These are phyloP conservation scores for Cyclotella cryptica DNA, from an alignment of 108 stramenopile genomes.

Conservation along the genomic window DNA sequence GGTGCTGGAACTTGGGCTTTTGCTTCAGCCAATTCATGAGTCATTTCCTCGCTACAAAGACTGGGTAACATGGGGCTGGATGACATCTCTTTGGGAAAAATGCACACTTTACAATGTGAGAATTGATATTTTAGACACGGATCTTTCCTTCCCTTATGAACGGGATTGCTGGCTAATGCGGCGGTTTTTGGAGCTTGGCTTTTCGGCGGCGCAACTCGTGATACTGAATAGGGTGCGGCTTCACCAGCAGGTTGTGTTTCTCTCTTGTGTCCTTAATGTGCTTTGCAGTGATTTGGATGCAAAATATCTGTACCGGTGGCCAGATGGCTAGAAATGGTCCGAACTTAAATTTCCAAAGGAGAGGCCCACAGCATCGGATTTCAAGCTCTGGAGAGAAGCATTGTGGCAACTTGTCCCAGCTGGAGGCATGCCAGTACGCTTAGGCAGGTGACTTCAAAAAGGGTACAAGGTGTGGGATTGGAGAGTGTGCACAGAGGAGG, in stretches of 20 bases:
- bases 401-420: too few relatives aligned
- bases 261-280: background rate
- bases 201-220: background rate
- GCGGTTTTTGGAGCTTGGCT: background rate
- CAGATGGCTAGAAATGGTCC: background rate
- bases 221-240: background rate
- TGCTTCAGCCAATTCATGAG: background rate
- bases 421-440: too few relatives aligned
- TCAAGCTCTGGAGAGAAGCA: too few relatives aligned
- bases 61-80: too few relatives aligned
- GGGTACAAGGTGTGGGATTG: too few relatives aligned
- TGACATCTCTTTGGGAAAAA: conserved; percentile 19
- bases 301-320: background rate
- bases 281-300: too few relatives aligned
- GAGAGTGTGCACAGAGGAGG: too few relatives aligned
- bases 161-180: conserved; percentile 5
- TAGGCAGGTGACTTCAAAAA: too few relatives aligned
- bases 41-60: background rate
- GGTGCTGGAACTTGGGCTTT: background rate
- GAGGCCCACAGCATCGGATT: too few relatives aligned
- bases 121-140: background rate
- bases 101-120: background rate
- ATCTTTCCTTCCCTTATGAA: background rate
- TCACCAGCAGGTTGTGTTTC: background rate
- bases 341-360: too few relatives aligned